Percentiles rank a stretch among this genome's conserved stretches.
Evolutionary conservation across 2,329 filamentous ascomycete genomes (phyloP).

Genomic region (Aspergillus nomiae): DNA sequence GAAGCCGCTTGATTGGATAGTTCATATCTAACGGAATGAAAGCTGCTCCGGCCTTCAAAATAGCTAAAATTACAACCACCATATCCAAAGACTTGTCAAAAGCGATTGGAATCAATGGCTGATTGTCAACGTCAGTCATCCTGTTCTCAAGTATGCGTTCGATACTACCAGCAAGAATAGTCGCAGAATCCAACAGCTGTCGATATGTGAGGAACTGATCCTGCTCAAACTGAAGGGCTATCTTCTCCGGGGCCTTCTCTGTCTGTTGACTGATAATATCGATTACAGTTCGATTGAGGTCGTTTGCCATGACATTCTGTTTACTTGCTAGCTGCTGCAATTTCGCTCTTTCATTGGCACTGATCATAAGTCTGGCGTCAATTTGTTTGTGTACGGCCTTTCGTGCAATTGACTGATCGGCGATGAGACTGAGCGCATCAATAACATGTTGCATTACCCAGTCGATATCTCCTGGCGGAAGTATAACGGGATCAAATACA

Average conservation of each 20-base stretch:
- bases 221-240: slow-evolving; percentile 11
- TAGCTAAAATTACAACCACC: slow-evolving; percentile 5
- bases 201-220: slow-evolving; percentile 6
- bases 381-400: not conserved
- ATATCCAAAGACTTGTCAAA: slow-evolving; percentile 8
- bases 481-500: slow-evolving; percentile 4
- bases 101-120: slow-evolving; percentile 4
- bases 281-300: not conserved
- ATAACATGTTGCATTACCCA: slow-evolving; percentile 8
- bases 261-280: slow-evolving; percentile 2
- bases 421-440: not conserved
- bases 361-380: not conserved
- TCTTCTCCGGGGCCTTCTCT: slow-evolving; percentile 5
- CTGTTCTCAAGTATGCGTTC: not conserved
- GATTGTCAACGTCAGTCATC: not conserved
- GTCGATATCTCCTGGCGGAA: slow-evolving; percentile 2
- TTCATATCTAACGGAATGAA: slow-evolving; percentile 7
- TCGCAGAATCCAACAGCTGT: not conserved
- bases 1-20: slow-evolving; percentile 2
- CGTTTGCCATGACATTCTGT: not conserved
- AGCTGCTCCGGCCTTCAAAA: slow-evolving; percentile 8
- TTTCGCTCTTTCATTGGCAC: not conserved
- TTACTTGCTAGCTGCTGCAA: not conserved
- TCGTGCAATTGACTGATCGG: not conserved
- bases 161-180: not conserved